These are phyloP conservation scores for Rhizopogon rudus DNA, from an alignment of 768 basidiomycete species.

Conservation along the genomic window DNA sequence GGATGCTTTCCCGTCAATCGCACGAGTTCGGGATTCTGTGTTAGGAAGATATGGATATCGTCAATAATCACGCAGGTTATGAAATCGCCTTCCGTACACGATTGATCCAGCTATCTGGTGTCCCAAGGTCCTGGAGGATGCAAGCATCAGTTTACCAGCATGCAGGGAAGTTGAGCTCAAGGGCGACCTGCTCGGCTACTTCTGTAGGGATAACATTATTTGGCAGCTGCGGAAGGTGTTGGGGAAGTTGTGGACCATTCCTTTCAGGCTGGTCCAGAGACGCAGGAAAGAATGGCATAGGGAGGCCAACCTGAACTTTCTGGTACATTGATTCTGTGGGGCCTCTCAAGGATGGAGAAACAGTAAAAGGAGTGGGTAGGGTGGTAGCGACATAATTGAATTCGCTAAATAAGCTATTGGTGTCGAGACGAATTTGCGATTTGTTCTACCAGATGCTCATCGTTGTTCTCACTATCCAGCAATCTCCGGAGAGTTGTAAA, in stretches of 20 bases:
- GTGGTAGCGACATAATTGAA: not conserved
- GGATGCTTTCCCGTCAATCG: slow-evolving; percentile 58
- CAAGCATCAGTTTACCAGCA: not conserved
- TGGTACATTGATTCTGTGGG: not conserved
- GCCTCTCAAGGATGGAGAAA: not conserved
- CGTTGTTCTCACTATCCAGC: too few relatives aligned
- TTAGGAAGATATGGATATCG: not conserved
- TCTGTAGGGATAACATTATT: slow-evolving; percentile 14
- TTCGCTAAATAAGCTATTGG: slow-evolving; percentile 4
- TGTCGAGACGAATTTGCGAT: not conserved
- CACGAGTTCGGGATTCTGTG: slow-evolving; percentile 33
- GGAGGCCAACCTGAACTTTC: slow-evolving; percentile 7
- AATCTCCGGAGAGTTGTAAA: not conserved
- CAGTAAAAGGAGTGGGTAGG: slow-evolving; percentile 10
- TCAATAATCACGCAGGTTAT: not conserved
- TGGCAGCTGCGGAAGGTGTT: slow-evolving; percentile 17
- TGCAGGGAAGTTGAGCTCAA: not conserved
- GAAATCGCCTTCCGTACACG: slow-evolving; percentile 18
- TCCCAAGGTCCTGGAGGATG: slow-evolving; percentile 23
- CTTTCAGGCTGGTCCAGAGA: slow-evolving; percentile 14
- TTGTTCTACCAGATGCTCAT: not conserved
- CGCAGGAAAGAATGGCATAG: slow-evolving; percentile 11
- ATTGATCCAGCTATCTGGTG: slow-evolving; percentile 38
- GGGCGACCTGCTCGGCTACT: slow-evolving; percentile 19
- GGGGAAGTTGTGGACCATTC: slow-evolving; percentile 16